These are phyloP conservation scores for Suhomyces chickasaworum DNA, from an alignment of 1,139 yeast genomes.

Conservation along the genomic window DNA sequence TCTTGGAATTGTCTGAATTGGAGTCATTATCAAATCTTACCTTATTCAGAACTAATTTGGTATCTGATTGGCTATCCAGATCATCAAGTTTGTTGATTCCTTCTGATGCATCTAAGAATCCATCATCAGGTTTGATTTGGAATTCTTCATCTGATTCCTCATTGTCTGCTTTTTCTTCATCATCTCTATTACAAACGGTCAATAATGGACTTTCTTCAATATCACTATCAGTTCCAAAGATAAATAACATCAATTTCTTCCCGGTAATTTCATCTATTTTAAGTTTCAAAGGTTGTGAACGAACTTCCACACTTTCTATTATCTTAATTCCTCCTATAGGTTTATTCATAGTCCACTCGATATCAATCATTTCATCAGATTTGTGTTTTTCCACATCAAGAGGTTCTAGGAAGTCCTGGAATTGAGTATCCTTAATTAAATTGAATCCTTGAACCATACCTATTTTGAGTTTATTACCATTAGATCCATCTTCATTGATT, in stretches of 20 bases:
- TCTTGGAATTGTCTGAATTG: conserved; percentile 2
- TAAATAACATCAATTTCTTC: conserved; percentile 53
- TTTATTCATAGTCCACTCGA: conserved; percentile 65
- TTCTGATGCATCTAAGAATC: conserved; percentile 16
- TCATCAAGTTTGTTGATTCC: conserved; percentile 7
- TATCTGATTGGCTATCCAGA: conserved; percentile 4
- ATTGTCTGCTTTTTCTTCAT: conserved; percentile 17
- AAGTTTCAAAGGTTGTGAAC: conserved; percentile 56
- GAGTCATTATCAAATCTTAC: conserved; percentile 10
- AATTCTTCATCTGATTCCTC: conserved; percentile 13
- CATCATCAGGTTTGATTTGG: conserved; percentile 7
- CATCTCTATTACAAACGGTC: conserved; percentile 15
- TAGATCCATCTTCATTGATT: conserved; percentile 46
- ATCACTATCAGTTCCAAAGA: conserved; percentile 50
- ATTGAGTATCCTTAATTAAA: conserved; percentile 35
- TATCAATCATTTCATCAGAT: conserved; percentile 37
- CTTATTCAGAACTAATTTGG: neutral
- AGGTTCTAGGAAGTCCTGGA: conserved; percentile 43
- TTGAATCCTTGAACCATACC: conserved; percentile 51
- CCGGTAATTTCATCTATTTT: conserved; percentile 66
- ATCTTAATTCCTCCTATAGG: conserved; percentile 71
- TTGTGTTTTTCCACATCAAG: conserved; percentile 20
- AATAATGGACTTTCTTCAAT: conserved; percentile 34
- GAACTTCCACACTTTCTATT: conserved; percentile 54
- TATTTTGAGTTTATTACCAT: conserved; percentile 39